These are phyloP conservation scores for Xerocomellus chrysenteron DNA, from an alignment of 768 basidiomycete species.

Conservation along the genomic window DNA sequence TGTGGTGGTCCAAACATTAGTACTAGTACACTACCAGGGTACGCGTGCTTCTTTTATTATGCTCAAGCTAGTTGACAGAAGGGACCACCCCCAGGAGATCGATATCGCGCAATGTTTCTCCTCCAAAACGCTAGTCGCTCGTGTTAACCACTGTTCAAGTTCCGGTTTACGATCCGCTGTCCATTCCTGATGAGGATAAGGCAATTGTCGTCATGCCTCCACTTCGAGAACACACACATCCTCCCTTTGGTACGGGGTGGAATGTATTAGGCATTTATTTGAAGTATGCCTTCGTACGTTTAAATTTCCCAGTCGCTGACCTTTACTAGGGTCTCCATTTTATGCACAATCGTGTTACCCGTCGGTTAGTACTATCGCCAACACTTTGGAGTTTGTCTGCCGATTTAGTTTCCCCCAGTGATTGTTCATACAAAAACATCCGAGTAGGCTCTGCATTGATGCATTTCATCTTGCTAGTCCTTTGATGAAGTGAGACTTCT, in stretches of 20 bases:
- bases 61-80: slow-evolving; percentile 28
- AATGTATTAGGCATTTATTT: slow-evolving; percentile 33
- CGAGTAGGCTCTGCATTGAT: slow-evolving; percentile 23
- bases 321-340: slow-evolving; percentile 22
- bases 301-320: background rate
- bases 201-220: slow-evolving; percentile 37
- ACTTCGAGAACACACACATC: slow-evolving; percentile 25
- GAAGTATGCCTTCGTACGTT: slow-evolving; percentile 16
- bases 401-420: slow-evolving; percentile 14
- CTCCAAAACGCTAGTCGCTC: background rate
- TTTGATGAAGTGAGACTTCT: slow-evolving; percentile 19
- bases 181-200: slow-evolving; percentile 4
- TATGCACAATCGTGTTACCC: slow-evolving; percentile 23
- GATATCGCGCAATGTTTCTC: slow-evolving; percentile 29
- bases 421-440: slow-evolving; percentile 28
- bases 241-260: slow-evolving; percentile 24
- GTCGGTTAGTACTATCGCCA: slow-evolving; percentile 1
- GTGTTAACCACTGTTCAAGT: slow-evolving; percentile 35
- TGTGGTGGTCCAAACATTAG: slow-evolving; percentile 14
- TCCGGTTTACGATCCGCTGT: slow-evolving; percentile 27
- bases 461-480: slow-evolving; percentile 27
- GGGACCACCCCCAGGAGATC: slow-evolving; percentile 27
- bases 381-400: background rate
- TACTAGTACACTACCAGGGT: slow-evolving; percentile 5
- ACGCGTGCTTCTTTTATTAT: slow-evolving; percentile 13